Conservation (phyloP, 768 basidiomycete species). For the Kwoniella europaea region DNA sequence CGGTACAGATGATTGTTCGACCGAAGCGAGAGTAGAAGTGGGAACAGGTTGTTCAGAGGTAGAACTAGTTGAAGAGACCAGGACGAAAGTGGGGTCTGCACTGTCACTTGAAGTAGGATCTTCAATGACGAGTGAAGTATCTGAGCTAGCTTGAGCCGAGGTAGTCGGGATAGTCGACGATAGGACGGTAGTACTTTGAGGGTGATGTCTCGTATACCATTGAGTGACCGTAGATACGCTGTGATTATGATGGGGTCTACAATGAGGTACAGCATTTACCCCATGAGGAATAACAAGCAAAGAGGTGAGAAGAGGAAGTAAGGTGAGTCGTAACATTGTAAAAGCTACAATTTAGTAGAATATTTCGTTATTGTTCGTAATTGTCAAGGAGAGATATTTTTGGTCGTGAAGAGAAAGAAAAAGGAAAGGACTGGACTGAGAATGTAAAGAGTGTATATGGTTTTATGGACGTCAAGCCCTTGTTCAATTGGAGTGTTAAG, state of each 20-base stretch:
- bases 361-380: background rate
- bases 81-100: background rate
- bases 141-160: background rate
- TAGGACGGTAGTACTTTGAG: background rate
- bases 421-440: background rate
- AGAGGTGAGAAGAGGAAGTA: background rate
- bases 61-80: background rate
- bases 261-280: background rate
- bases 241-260: background rate
- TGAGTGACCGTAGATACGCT: conserved; percentile 1
- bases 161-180: background rate
- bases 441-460: background rate
- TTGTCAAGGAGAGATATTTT: background rate
- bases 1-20: background rate
- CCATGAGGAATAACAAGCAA: too few species aligned
- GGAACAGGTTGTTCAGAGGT: background rate
- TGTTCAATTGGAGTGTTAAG: background rate
- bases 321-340: background rate
- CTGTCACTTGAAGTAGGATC: background rate
- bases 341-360: background rate
- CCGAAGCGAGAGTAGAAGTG: background rate
- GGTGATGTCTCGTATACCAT: conserved; percentile 2
- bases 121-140: background rate
- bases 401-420: background rate
- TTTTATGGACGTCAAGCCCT: conserved; percentile 7